Conservation (phyloP, 1,284 basidiomycete species). For the Nidula niveotomentosa region DNA sequence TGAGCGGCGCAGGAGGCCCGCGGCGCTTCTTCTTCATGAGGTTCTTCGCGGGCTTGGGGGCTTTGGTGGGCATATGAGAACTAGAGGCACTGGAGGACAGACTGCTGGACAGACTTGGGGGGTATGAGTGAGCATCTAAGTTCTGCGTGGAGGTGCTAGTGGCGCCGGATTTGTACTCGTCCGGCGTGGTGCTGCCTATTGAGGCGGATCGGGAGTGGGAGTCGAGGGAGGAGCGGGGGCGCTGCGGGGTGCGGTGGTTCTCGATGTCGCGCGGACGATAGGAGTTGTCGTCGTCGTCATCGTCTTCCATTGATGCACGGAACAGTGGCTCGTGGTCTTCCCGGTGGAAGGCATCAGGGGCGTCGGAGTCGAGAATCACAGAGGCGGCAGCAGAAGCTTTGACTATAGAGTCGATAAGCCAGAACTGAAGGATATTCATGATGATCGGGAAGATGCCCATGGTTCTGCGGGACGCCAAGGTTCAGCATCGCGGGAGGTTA, state of each 20-base stretch:
- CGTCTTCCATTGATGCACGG: slow-evolving; percentile 45
- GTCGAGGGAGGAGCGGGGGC: slow-evolving; percentile 29
- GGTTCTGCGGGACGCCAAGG: slow-evolving; percentile 49
- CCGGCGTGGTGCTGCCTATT: slow-evolving; percentile 24
- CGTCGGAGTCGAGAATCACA: slow-evolving; percentile 36
- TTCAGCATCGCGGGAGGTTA: slow-evolving; percentile 7
- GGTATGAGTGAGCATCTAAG: slow-evolving; percentile 56
- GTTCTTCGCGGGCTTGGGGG: slow-evolving; percentile 33
- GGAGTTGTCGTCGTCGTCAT: slow-evolving; percentile 43
- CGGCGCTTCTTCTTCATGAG: slow-evolving; percentile 36
- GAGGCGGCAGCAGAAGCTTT: slow-evolving; percentile 54
- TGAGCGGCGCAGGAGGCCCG: slow-evolving; percentile 42
- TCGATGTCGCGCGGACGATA: slow-evolving; percentile 44
- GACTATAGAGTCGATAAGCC: slow-evolving; percentile 87
- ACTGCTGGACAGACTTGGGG: slow-evolving; percentile 49
- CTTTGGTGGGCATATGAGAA: slow-evolving; percentile 24
- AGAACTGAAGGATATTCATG: slow-evolving; percentile 92
- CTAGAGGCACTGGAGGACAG: slow-evolving; percentile 34
- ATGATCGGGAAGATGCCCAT: slow-evolving; percentile 94
- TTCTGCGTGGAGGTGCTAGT: slow-evolving; percentile 20
- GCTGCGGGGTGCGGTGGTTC: slow-evolving; percentile 30
- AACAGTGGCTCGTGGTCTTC: slow-evolving; percentile 63
- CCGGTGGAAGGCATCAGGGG: slow-evolving; percentile 20
- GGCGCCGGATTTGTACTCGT: slow-evolving; percentile 31
- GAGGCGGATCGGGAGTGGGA: slow-evolving; percentile 19